Base-by-base conservation (phyloP, 2,329 filamentous ascomycete species). In the Diaporthe australafricana region DNA sequence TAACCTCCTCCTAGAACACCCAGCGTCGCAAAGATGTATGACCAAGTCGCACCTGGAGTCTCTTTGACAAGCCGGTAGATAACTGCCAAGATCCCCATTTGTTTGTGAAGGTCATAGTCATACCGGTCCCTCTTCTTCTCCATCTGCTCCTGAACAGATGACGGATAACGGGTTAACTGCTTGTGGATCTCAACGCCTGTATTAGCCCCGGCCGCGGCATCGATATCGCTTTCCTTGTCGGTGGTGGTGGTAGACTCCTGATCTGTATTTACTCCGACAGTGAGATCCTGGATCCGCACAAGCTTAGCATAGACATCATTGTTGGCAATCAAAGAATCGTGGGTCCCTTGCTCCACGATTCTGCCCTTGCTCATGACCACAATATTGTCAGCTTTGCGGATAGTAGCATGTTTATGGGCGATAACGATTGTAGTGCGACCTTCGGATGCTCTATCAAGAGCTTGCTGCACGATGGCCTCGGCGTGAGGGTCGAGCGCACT, bases 401-500 rank as follows among this genome's bases (percentile, higher is more conserved):
- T 81, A 0, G 90, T 90, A 32, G 88, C 89, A 0, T 91, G 83
- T 82, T 90, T 25, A 79, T 91, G 89, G 0, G 91, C 91, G 71
- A 93, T 91, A 47, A 91, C 87, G 38, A 93, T 88, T 0, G 90
- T 92, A 0, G 91, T 93, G n/a, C 90, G 84, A 30, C 87, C 86
- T 50, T 85, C 82, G 0, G 89, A 89, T 0, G 91, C 84, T n/a
- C 40, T 16, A 6, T 68, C 70, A 6, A 72, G n/a, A 16, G 66
- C 70, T 20, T 67, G 48, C 30, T 72, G 70, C 7, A 90, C 88
- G 16, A 89, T 82, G 77, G 88, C 85, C 79, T 90, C 88, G 35
- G 87, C 86, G 77, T 91, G 88, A 0, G 89, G 92, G 68, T 90
- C 88, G 1, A 90, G 79, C 5, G 87, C 86, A 16, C 84, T 86